Conservation (phyloP, 192 early-diverging fungal genomes). For the Linnemannia hyalina region DNA sequence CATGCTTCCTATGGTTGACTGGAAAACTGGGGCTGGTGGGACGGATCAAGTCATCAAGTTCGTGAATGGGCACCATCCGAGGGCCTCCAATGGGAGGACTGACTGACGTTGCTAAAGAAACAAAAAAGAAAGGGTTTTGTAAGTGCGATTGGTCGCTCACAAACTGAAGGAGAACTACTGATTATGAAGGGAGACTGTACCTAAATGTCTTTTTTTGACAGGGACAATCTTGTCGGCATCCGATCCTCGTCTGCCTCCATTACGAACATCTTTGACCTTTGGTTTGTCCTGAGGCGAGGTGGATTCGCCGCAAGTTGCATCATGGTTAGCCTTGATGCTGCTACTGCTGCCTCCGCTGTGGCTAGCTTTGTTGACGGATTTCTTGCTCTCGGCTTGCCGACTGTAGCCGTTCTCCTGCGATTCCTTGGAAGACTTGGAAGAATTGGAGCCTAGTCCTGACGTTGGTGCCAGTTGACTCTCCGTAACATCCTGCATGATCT, state of each 20-base stretch:
- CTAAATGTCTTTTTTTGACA: slow-evolving; percentile 45
- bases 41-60: slow-evolving; percentile 16
- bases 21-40: background rate
- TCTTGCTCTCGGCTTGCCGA: slow-evolving; percentile 3
- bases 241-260: background rate
- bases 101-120: background rate
- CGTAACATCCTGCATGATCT: slow-evolving; percentile 65
- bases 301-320: background rate
- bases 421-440: slow-evolving; percentile 10
- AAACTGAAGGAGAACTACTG: background rate
- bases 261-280: background rate
- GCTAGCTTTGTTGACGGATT: background rate
- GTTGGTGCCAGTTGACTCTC: slow-evolving; percentile 11
- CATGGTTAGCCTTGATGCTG: background rate
- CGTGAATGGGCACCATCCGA: slow-evolving; percentile 40
- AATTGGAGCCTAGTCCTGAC: background rate
- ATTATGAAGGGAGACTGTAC: background rate
- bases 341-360: background rate
- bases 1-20: slow-evolving; percentile 6
- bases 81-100: slow-evolving; percentile 13
- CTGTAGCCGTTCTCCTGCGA: background rate
- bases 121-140: background rate
- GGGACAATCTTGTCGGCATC: slow-evolving; percentile 41
- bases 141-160: background rate
- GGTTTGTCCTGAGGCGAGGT: background rate